Evolutionary conservation across 1,284 basidiomycete species (phyloP), one percentile per base, ranked within the genome.

Genomic region (Golubevia sp.): DNA sequence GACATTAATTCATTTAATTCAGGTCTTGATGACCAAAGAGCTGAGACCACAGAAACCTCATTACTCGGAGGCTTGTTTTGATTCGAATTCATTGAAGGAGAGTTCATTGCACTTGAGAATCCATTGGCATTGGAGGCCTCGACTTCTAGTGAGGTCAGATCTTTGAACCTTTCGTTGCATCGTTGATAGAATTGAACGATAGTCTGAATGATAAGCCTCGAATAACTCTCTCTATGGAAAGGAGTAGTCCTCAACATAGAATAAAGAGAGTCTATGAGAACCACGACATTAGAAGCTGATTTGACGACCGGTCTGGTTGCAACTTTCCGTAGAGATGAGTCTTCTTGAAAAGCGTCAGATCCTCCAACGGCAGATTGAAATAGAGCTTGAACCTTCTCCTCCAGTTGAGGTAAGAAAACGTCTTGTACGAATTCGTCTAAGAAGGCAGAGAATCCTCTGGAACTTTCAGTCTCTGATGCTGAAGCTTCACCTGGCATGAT

Each of bases 391-490:
- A 82, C 80, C 56, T 79, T 77, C 4, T 80, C 76, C 63, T 82
- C 80, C 50, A 83, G 67, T 56, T 79, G 73, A 13, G 79, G 76
- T n/a, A 83, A 61, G 59, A 83, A 83, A 24, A 76, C 58, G 61
- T 79, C 73, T 49, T 73, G 76, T 2, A 83, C 80, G 54, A 83
- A 83, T 44, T 77, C 76, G 8, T 77, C 76, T 4, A 83, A 67
- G 55, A 83, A 83, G 0, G 67, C 63, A 20, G 69, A 70, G 55
- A 81, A 82, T 48, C 74, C 77, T n/a, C 64, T 69, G 6, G 65
- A 60, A 11, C 2, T 70, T 67, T 48, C 24, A 24, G 48, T 71
- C 67, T 13, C 71, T 18, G 38, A 44, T 11, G 51, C 70, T 0
- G 74, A 75, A n/a, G 73, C 74, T 48, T 75, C 73, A 13, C 57